Evolutionary conservation across 2,329 filamentous ascomycete genomes (phyloP), one percentile per base, ranked within the genome.

Genomic region (Thielaviopsis musarum): DNA sequence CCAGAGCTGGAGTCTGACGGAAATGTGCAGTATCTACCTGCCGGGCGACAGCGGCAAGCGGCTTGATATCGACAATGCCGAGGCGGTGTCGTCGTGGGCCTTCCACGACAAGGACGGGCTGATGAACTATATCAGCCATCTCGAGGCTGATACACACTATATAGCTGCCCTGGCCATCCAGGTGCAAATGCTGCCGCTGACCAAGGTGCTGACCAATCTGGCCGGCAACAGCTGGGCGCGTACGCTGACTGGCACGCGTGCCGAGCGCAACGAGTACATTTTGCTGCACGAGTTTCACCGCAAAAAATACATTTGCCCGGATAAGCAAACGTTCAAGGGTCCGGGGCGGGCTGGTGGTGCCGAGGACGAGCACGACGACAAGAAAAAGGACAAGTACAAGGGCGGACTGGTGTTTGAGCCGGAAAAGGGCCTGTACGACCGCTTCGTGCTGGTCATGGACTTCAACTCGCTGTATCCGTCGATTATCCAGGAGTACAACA

Each of bases 361-460:
- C 24, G 41, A 52, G 19, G 58, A 63, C n/a, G 63, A 64, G 22
- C 41, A 26, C 2, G 53, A 59, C 10, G 59, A 60, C 63, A 98
- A 96, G 74, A 98, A 97, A 77, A 98, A 96, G 71, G 94, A 98
- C 74, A 98, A 97, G 72, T 98, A 87, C 77, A 97, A 98, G 75
- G 93, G 93, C 69, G 93, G 94, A 77, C 83, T 98, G 34, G 93
- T 98, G 60, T 97, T 98, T 66, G 93, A 98, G 70, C 93, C 93
- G 4, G 91, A 97, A 70, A 96, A 91, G 71, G 93, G 94, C 19
- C 79, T 98, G 4, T 98, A 98, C 69, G 93, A 98, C 78, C 95
- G 94, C 73, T 96, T 94, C 70, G 87, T 98, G 58, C 80, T 98
- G 59, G 94, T 98, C 71, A 98, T 98, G 94, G 93, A 98, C 76